Conservation (phyloP, 805 yeast species). For the Maudiozyma barnettii region DNA sequence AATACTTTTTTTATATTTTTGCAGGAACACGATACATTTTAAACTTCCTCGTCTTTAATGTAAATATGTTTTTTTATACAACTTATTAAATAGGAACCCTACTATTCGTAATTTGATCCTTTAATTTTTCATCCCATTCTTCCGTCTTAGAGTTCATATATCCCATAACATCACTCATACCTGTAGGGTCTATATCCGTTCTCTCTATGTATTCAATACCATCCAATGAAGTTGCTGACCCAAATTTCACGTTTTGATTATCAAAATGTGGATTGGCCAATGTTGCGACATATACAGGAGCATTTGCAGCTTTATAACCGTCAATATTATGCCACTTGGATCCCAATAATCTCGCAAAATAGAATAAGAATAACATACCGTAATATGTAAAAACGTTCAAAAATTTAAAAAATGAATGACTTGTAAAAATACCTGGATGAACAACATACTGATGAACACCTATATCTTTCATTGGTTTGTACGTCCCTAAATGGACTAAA, state of each 20-base stretch:
- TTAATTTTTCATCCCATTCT: slow-evolving; percentile 69
- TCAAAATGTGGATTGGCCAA: slow-evolving; percentile 39
- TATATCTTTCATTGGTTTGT: slow-evolving; percentile 37
- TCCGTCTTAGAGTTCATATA: slow-evolving; percentile 47
- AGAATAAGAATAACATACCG: slow-evolving; percentile 80
- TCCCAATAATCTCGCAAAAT: slow-evolving; percentile 72
- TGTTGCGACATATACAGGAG: slow-evolving; percentile 62
- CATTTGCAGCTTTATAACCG: slow-evolving; percentile 85
- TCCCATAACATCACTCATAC: slow-evolving; percentile 54
- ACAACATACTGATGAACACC: slow-evolving; percentile 67
- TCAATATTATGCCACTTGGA: slow-evolving; percentile 82
- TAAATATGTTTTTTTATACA: not conserved
- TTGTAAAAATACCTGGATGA: slow-evolving; percentile 91
- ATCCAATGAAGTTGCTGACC: slow-evolving; percentile 57
- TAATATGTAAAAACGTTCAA: slow-evolving; percentile 71
- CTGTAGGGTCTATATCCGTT: slow-evolving; percentile 51
- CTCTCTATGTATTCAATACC: slow-evolving; percentile 58
- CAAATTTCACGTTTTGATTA: slow-evolving; percentile 48
- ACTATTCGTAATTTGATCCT: slow-evolving; percentile 60
- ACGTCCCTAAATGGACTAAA: slow-evolving; percentile 67
- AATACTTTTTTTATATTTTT: too few species aligned
- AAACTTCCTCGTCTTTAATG: not conserved
- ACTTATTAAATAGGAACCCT: slow-evolving; percentile 20
- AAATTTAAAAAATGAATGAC: slow-evolving; percentile 67
- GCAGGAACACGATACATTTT: too few species aligned